Conservation (phyloP, 768 basidiomycete species). For the Leucocoprinus sp. region DNA sequence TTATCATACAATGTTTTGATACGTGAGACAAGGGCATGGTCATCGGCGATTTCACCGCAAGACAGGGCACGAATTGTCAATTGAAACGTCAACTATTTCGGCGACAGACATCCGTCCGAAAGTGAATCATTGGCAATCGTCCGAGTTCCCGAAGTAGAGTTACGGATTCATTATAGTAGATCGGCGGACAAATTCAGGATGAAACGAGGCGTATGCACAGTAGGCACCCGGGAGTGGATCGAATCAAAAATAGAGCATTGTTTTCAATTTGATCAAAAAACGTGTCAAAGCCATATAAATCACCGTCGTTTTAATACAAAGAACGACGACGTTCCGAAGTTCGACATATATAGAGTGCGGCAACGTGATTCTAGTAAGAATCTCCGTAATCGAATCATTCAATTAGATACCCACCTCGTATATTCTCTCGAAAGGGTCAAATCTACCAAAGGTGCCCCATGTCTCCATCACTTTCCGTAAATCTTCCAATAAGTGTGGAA, state of each 20-base stretch:
- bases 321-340: neutral
- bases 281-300: slow-evolving; percentile 2
- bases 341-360: neutral
- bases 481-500: slow-evolving; percentile 59
- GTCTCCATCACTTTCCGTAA: slow-evolving; percentile 48
- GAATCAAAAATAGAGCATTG: neutral
- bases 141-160: neutral
- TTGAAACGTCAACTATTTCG: slow-evolving; percentile 58
- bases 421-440: slow-evolving; percentile 66
- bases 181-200: slow-evolving; percentile 6
- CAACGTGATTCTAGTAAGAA: slow-evolving; percentile 7
- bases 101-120: neutral
- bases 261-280: neutral
- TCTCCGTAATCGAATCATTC: neutral
- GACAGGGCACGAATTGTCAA: slow-evolving; percentile 61
- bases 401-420: slow-evolving; percentile 44
- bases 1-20: slow-evolving; percentile 60
- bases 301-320: slow-evolving; percentile 1
- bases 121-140: neutral
- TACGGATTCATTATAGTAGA: too few species aligned
- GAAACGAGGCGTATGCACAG: slow-evolving; percentile 3
- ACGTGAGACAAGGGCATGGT: slow-evolving; percentile 49
- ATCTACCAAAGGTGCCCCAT: slow-evolving; percentile 56
- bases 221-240: neutral
- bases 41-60: slow-evolving; percentile 62